Evolutionary conservation across 768 basidiomycete species (phyloP), one percentile per base, ranked within the genome.

Genomic region (Glaciozyma martinii): DNA sequence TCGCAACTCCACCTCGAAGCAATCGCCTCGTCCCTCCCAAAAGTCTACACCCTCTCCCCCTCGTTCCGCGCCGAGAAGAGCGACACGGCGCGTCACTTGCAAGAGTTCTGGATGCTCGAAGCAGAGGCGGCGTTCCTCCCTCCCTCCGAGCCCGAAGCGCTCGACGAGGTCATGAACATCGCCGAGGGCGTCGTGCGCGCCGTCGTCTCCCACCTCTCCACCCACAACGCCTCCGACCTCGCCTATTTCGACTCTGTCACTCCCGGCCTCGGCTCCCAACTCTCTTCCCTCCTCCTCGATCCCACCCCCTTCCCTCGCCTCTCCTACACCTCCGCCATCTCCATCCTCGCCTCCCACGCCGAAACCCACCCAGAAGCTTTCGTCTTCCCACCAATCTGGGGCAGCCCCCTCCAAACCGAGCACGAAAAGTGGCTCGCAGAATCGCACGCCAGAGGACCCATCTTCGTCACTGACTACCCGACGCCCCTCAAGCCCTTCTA

Each of bases 21-120:
- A 9, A 80, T 95, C 57, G 83, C 89, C 13, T 81, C 84, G 10
- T 82, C 89, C 0, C 77, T 93, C 23, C 82, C 86, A 0, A 84
- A 93, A 25, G 88, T 89, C 1, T 99, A 92, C 79, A 93, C 93
- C 1, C 82, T 99, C 29, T 86, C 89, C 0, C 93, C 95, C 0
- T 87, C 88, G 69, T 99, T 99, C 78, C 87, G 95, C 21, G 94
- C 95, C 27, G 95, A 99, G 74, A 84, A 84, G 8, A 88, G 86
- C 4, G 82, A 86, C 70, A 97, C 94, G 3, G 83, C 84, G 40
- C 81, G 94, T n/a, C 95, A 99, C 75, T 82, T 99, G 18, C 85
- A 90, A 58, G 95, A 99, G 76, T 99, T 99, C 76, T 97, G 90
- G 88, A 99, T 99, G 95, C 83, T 97, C 60, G 95, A 99, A 78